Evolutionary conservation across 495 filamentous ascomycete genomes (phyloP), one percentile per base, ranked within the genome.

Genomic region (Penicillium paxilli): DNA sequence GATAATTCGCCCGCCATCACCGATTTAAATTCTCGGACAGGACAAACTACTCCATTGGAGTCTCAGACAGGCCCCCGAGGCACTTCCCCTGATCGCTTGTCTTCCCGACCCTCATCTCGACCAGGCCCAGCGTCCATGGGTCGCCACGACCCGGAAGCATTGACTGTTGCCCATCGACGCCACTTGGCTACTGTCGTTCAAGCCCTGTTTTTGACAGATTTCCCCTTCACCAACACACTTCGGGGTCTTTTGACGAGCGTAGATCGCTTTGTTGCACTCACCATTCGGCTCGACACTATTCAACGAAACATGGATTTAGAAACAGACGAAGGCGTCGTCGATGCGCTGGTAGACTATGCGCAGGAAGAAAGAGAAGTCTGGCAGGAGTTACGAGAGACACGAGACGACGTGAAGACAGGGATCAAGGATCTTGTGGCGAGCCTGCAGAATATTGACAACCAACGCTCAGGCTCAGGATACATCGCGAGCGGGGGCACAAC

Each of bases 111-210:
- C 7, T 33, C 49, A 5, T 55, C 53, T 8, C 60, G 62, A 41
- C 30, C 54, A 7, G 50, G 51, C 24, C 32, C 75, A 66, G 20
- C 51, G 38, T 46, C 55, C 8, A 57, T 64, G 35, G 76, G 80
- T 24, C 74, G 77, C 7, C 85, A 87, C 60, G 93, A 98, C 63
- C 92, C 92, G 0, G 91, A 96, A 69, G 85, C 86, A 14, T 81
- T 97, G 20, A 84, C 91, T 6, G 80, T 82, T 19, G 91, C 89
- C 5, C 93, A 98, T 66, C 79, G 84, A 5, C 70, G 78, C 22
- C 95, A 94, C 62, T 83, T 97, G 14, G 70, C 77, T 24, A 75
- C 84, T 1, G 72, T 97, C 0, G 68, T 78, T 1, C 79, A 82
- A 20, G 82, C 83, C 1, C 79, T 96, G 1, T 85, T 98, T 23